Evolutionary conservation across 768 basidiomycete species (phyloP).

Genomic region (Lepiota subincarnata): DNA sequence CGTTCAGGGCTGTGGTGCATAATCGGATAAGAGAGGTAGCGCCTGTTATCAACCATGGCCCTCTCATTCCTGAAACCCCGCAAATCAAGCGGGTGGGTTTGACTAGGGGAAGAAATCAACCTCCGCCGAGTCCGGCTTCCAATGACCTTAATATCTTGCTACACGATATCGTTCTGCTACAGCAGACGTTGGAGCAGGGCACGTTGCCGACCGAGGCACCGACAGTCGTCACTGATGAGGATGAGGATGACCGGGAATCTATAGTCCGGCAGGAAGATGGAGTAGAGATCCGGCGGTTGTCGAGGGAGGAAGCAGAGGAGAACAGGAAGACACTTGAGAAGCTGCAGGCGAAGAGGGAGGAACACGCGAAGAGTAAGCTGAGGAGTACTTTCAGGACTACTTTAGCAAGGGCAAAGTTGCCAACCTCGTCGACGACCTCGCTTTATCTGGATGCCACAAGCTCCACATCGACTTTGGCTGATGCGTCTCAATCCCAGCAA

Average conservation of each 20-base stretch:
- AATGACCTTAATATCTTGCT: slow-evolving; percentile 53
- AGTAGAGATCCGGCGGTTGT: slow-evolving; percentile 8
- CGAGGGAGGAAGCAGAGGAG: slow-evolving; percentile 21
- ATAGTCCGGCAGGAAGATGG: slow-evolving; percentile 17
- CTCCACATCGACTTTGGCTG: background rate
- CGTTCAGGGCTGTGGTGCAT: slow-evolving; percentile 58
- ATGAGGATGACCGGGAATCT: slow-evolving; percentile 16
- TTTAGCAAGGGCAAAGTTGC: slow-evolving; percentile 23
- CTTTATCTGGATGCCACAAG: slow-evolving; percentile 11
- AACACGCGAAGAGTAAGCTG: slow-evolving; percentile 23
- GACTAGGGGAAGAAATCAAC: slow-evolving; percentile 8
- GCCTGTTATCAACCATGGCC: background rate
- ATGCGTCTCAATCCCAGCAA: background rate
- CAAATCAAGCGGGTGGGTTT: slow-evolving; percentile 16
- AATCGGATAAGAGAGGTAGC: slow-evolving; percentile 42
- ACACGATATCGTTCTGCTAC: slow-evolving; percentile 55
- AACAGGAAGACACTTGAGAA: slow-evolving; percentile 22
- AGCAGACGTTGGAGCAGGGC: slow-evolving; percentile 48
- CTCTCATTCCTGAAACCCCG: background rate
- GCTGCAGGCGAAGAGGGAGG: slow-evolving; percentile 23
- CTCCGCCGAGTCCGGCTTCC: slow-evolving; percentile 41
- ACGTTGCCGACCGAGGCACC: slow-evolving; percentile 37
- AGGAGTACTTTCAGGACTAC: slow-evolving; percentile 33
- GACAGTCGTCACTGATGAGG: slow-evolving; percentile 12
- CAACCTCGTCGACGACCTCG: slow-evolving; percentile 23